phyloP scores from a whole-genome alignment of 768 basidiomycete genomes.

The Guyanaporus albipodus region DNA sequence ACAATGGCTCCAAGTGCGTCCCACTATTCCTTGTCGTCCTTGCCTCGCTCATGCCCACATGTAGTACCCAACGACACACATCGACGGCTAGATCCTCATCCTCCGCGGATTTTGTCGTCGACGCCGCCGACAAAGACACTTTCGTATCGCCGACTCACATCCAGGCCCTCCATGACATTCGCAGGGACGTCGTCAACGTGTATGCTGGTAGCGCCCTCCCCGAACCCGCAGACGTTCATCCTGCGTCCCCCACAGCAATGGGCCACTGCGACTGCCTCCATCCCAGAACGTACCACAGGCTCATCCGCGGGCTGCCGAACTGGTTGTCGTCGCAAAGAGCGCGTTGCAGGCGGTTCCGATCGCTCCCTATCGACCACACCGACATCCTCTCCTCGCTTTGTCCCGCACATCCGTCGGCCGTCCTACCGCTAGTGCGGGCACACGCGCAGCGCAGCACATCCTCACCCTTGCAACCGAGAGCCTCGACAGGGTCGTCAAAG shows the following conservation, averaged over 20 bases:
- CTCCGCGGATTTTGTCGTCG: slow-evolving; percentile 62
- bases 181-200: slow-evolving; percentile 79
- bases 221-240: slow-evolving; percentile 82
- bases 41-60: neutral
- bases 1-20: slow-evolving; percentile 78
- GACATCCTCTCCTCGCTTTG: slow-evolving; percentile 31
- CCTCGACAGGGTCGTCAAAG: slow-evolving; percentile 89
- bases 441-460: slow-evolving; percentile 75
- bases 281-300: slow-evolving; percentile 30
- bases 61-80: slow-evolving; percentile 83
- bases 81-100: slow-evolving; percentile 82
- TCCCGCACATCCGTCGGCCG: slow-evolving; percentile 19
- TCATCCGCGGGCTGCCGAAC: slow-evolving; percentile 26
- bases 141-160: slow-evolving; percentile 47
- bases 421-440: slow-evolving; percentile 51
- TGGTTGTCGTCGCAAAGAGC: slow-evolving; percentile 33
- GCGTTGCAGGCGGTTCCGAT: slow-evolving; percentile 36
- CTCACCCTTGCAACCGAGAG: slow-evolving; percentile 86
- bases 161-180: slow-evolving; percentile 68
- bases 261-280: slow-evolving; percentile 36
- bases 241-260: slow-evolving; percentile 79
- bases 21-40: neutral
- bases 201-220: slow-evolving; percentile 86
- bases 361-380: slow-evolving; percentile 31
- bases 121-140: slow-evolving; percentile 25